phyloP scores from a whole-genome alignment of 2,329 filamentous ascomycete species.

The Diaporthe batatas region DNA sequence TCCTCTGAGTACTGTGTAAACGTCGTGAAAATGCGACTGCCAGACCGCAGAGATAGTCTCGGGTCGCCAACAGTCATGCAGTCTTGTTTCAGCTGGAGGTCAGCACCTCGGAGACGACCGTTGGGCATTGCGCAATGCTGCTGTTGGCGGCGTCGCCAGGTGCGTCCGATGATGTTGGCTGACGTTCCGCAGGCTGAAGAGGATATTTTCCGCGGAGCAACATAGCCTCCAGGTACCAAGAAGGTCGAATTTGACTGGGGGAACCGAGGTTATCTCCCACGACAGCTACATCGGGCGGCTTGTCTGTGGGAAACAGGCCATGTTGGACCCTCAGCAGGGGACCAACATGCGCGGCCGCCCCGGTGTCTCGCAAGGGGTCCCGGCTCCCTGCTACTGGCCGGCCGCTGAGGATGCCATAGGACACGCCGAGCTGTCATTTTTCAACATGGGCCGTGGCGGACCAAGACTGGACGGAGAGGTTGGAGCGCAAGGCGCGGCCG shows the following conservation, averaged over 20 bases:
- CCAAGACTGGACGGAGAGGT: background rate
- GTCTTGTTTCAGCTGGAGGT: background rate
- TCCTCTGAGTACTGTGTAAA: background rate
- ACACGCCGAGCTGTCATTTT: conserved; percentile 15
- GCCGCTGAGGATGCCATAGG: conserved; percentile 16
- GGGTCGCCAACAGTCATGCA: conserved; percentile 5
- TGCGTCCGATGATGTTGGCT: conserved; percentile 4
- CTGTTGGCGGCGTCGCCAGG: conserved; percentile 11
- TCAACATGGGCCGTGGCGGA: background rate
- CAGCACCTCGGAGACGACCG: background rate
- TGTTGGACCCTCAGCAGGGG: conserved; percentile 6
- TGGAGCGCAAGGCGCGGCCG: background rate
- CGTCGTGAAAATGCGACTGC: background rate
- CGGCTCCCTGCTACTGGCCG: background rate
- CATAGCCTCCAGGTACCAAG: background rate
- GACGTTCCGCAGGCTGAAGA: background rate
- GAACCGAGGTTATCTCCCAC: background rate
- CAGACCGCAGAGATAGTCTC: background rate
- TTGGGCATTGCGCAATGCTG: conserved; percentile 5
- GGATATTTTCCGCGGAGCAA: background rate
- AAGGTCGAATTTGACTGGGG: background rate
- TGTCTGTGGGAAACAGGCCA: conserved; percentile 15
- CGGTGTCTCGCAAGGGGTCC: background rate
- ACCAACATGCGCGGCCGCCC: conserved; percentile 17
- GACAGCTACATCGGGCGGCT: background rate